phyloP scores from a whole-genome alignment of 352 stramenopile genomes.

The Thalassiosira mediterranea region DNA sequence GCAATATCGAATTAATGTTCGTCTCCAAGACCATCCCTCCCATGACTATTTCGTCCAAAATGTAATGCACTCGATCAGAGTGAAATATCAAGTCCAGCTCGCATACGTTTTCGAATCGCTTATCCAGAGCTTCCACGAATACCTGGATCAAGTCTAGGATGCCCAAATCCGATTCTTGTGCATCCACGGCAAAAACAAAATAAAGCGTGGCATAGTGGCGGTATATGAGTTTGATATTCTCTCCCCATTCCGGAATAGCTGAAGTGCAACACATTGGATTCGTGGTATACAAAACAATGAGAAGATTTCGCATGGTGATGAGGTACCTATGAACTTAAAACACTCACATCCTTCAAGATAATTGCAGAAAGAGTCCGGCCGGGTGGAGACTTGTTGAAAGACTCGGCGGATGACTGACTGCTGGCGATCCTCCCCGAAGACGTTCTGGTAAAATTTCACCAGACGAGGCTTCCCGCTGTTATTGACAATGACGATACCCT shows the following conservation, averaged over 20 bases:
- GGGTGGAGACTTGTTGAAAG: conserved; percentile 98
- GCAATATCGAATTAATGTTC: conserved; percentile 97
- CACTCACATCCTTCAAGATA: conserved; percentile 98
- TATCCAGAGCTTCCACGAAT: conserved; percentile 89
- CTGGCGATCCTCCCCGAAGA: conserved; percentile 95
- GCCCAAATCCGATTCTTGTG: conserved; percentile 97
- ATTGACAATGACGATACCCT: conserved; percentile 99
- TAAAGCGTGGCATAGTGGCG: conserved; percentile 99
- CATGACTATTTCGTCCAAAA: conserved; percentile 99
- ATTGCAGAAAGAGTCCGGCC: conserved; percentile 98
- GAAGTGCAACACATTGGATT: too few relatives aligned
- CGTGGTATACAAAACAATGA: too few relatives aligned
- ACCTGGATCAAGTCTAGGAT: conserved; percentile 99
- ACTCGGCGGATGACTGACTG: conserved; percentile 97
- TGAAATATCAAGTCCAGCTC: conserved; percentile 99
- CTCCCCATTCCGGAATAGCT: conserved; percentile 93
- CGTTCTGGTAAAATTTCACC: conserved; percentile 98
- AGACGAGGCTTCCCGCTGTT: conserved; percentile 98
- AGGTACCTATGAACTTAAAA: too few relatives aligned
- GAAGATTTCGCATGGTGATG: too few relatives aligned
- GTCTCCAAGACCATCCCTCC: conserved; percentile 99
- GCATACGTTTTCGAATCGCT: conserved; percentile 99
- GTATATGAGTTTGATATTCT: conserved; percentile 98
- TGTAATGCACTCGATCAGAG: conserved; percentile 92
- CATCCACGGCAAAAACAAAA: conserved; percentile 98